Percentiles rank a stretch among this genome's conserved stretches.
phyloP scores from a whole-genome alignment of 352 stramenopile species.

The Pythium guiyangense region DNA sequence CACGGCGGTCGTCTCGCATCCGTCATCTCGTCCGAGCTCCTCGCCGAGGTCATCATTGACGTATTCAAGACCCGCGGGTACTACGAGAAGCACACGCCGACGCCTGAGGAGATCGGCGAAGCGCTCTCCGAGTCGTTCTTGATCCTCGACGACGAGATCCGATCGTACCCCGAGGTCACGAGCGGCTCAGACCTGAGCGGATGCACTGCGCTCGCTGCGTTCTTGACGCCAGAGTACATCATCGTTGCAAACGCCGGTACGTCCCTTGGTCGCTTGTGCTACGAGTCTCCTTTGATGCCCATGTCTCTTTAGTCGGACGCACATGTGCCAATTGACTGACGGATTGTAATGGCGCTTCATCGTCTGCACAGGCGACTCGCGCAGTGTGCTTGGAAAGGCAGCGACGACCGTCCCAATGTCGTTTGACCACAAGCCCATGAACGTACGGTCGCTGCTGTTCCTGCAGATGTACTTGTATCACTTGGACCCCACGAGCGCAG shows the following conservation, averaged over 20 bases:
- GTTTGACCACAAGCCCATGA: conserved; percentile 91
- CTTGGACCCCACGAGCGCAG: too few relatives aligned
- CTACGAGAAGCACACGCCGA: conserved; percentile 28
- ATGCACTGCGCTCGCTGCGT: conserved; percentile 71
- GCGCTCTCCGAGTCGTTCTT: conserved; percentile 63
- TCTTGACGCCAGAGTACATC: conserved; percentile 65
- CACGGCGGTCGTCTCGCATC: conserved; percentile 62
- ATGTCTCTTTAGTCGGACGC: too few relatives aligned
- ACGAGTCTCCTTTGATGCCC: too few relatives aligned
- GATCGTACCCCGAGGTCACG: conserved; percentile 34
- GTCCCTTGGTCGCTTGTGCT: too few relatives aligned
- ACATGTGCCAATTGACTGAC: background rate
- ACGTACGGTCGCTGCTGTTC: conserved; percentile 32
- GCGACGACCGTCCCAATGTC: conserved; percentile 66
- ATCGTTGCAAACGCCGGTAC: conserved; percentile 74
- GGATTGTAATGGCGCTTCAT: background rate
- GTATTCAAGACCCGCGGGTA: conserved; percentile 34
- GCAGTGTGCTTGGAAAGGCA: conserved; percentile 61
- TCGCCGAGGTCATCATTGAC: conserved; percentile 34
- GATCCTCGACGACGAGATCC: conserved; percentile 57
- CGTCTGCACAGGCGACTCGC: conserved; percentile 59
- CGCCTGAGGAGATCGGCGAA: conserved; percentile 48
- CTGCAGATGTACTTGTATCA: too few relatives aligned
- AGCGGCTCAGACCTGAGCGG: conserved; percentile 63
- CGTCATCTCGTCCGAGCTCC: conserved; percentile 37